Base-by-base conservation (phyloP, 2,329 filamentous ascomycete species). In the Macrophomina phaseolina region DNA sequence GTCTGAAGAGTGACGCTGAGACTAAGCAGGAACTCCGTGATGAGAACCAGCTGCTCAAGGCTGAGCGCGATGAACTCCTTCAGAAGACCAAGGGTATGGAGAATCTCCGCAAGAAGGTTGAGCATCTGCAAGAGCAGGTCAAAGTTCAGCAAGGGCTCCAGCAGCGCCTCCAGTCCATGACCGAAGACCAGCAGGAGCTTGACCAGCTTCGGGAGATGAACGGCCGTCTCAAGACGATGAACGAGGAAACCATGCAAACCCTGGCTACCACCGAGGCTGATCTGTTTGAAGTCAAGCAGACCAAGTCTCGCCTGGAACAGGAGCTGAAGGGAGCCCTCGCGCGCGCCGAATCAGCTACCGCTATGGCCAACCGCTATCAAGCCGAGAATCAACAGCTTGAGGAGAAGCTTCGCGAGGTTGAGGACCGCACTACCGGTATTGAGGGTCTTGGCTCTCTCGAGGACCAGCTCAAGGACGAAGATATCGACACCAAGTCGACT, bases 81-180 rank as follows among this genome's bases (percentile, higher is more conserved):
- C 81, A 83, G 67, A 83, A 81, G 68, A 77, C 81, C 32, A 83
- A 83, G 67, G 82, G 82, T 28, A 84, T 83, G 66, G 83, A 85
- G 70, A 85, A 85, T 67, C 78, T 85, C 28, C 83, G 81, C 71
- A 84, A 84, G 77, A 85, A 85, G 75, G 84, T 85, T 36, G 81
- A 84, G 68, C 76, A 80, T 4, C 72, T 85, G 49, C 81, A 82
- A 49, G 82, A 84, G 61, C 79, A 83, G 67, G 81, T 82, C 23
- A 82, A 81, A 66, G 75, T 75, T 11, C 76, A 81, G 32, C 78
- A 79, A 23, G 73, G 76, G 4, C 71, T 84, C 1, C 77, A 80
- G 8, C 78, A 82, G 69, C 81, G 84, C 66, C 75, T 84, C 36
- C 80, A 82, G 67, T 71, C 74, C 49, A 77, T 80, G 11, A 75